Evolutionary conservation across 371 early-diverging fungal genomes (phyloP), one percentile per base, ranked within the genome.

Genomic region (Entomophthora muscae): DNA sequence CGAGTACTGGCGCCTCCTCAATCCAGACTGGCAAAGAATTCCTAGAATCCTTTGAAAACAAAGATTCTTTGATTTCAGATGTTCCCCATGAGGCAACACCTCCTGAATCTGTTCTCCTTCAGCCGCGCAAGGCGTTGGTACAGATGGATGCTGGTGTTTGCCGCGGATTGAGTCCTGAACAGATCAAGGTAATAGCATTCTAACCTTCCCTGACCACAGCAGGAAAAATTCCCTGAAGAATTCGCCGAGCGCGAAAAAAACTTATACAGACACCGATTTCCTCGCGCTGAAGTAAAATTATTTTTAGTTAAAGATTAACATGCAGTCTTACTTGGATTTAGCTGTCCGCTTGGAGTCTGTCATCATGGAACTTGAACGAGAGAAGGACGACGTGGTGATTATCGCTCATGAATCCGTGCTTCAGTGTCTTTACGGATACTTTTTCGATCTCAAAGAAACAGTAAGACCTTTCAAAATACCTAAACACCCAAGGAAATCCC

Each of bases 71-170:
- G 32, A 64, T 52, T 32, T 27, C 42, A 1, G 29, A 57, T n/a
- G 22, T 52, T 23, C 61, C 53, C 12, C 54, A 32, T 33, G 61
- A 61, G 30, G 61, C 61, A 17, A 61, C 61, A 10, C 61, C 61
- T 12, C 61, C 61, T n/a, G 61, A 61, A 61, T 61, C 61, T 51
- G 42, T 62, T 27, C 27, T 52, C 21, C 29, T 62, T 26, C 52
- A 62, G 26, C 62, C 62, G 1, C 51, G 62, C 27, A 62, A 62
- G 29, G 62, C 62, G 29, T 53, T 91, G 65, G 86, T 81, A 63
- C 94, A 91, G 64, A 66, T 92, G 51, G 86, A 91, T 70, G 83
- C 89, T 0, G 96, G 96, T 13, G 83, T 82, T 2, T 84, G 84
- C 66, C 92, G 92, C 68, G 89, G 84, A 31, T 65, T 93, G 69